Percentiles rank a stretch among this genome's conserved stretches.
Conservation (phyloP, 306 rosid species). For the Casuarina equisetifolia region DNA sequence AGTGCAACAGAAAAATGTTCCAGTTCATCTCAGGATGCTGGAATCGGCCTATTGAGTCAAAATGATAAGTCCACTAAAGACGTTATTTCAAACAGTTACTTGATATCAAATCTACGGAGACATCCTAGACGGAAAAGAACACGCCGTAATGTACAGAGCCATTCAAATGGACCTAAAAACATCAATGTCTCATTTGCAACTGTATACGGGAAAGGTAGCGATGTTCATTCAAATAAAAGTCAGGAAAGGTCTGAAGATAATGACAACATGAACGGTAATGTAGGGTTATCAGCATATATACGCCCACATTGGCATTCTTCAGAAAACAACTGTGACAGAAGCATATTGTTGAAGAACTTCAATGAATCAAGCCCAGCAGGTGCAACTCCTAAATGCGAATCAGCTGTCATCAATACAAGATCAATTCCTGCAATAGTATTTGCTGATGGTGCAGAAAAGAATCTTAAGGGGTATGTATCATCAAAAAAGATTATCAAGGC, state of each 20-base stretch:
- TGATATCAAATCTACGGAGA: slow-evolving; percentile 36
- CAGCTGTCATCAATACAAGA: not conserved
- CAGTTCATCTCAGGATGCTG: slow-evolving; percentile 23
- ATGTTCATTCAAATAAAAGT: slow-evolving; percentile 16
- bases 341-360: slow-evolving; percentile 20
- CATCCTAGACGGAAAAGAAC: slow-evolving; percentile 71
- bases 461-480: not conserved
- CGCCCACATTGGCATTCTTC: slow-evolving; percentile 20
- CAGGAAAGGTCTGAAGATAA: slow-evolving; percentile 19
- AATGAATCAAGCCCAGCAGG: slow-evolving; percentile 19
- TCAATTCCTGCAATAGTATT: not conserved
- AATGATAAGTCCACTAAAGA: slow-evolving; percentile 33
- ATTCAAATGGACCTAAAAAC: slow-evolving; percentile 25
- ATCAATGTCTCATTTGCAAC: slow-evolving; percentile 19
- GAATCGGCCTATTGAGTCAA: slow-evolving; percentile 31
- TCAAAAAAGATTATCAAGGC: slow-evolving; percentile 26
- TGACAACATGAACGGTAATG: slow-evolving; percentile 23
- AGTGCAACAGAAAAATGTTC: slow-evolving; percentile 23
- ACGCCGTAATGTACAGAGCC: slow-evolving; percentile 26
- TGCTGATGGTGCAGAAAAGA: slow-evolving; percentile 31
- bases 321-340: slow-evolving; percentile 17
- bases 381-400: not conserved
- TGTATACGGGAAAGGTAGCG: slow-evolving; percentile 42
- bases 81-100: slow-evolving; percentile 27
- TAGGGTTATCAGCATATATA: slow-evolving; percentile 25